Base-by-base conservation (phyloP, 768 basidiomycete genomes). In the Rhodotorula diobovata region DNA sequence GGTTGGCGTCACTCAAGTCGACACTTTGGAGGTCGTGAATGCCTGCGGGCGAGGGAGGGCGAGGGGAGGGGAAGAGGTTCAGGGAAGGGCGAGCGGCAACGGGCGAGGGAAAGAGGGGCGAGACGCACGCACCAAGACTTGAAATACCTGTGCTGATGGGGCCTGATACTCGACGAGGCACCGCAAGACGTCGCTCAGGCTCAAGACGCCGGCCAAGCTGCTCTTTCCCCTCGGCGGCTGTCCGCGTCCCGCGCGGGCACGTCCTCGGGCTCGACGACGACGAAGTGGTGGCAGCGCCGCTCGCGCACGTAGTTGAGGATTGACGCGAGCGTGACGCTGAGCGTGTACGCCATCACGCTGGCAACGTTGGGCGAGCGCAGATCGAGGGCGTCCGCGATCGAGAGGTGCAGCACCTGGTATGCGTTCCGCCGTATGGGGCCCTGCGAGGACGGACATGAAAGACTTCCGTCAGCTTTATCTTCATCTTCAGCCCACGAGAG, bases 321-420 rank as follows among this genome's bases (percentile, higher is more conserved):
- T 3, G 91, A 93, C 8, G 89, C 90, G 37, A 99, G 84, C 0
- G 94, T 94, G 79, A 97, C 95, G 4, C 88, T 85, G 2, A 91
- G 91, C 1, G 91, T 92, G 79, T 96, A 98, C 30, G 94, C 90
- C 63, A 98, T 91, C 12, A 98, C 94, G 23, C 96, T 96, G 15
- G 93, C 91, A 80, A 99, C 98, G 81, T 98, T 95, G 14, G 90
- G 86, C 21, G 92, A 89, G 23, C 96, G 89, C 79, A 94, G 90
- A 72, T 87, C 88, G 60, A 99, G 85, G 2, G 96, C 96, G 81
- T 95, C 90, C 46, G 88, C 87, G 75, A 99, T 90, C 30, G 90
- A 97, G 66, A 96, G 83, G 81, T 97, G 95, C n/a, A 99, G 86
- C n/a, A 91, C 88, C 79, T 94, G 92, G 80, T 98, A 99, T 34